phyloP scores from a whole-genome alignment of 352 stramenopile species.

The Pythium sukuiense region DNA sequence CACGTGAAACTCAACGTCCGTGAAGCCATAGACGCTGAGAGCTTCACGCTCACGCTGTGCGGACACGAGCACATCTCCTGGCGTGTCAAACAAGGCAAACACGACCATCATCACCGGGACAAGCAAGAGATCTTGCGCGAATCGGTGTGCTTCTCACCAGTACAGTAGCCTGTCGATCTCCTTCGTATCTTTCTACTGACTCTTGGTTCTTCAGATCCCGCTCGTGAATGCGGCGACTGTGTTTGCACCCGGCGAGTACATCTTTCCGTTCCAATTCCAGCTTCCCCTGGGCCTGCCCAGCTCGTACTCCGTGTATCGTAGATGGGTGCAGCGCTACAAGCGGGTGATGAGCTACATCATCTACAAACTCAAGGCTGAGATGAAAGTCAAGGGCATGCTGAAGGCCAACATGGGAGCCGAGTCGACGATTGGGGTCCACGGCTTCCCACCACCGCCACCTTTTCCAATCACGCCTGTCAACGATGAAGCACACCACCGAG shows the following conservation, averaged over 20 bases:
- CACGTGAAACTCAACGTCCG: conserved; percentile 12
- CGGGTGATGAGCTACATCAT: conserved; percentile 9
- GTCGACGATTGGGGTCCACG: conserved; percentile 13
- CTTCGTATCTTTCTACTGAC: too few species aligned
- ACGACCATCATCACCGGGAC: conserved; percentile 12
- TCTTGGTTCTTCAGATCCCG: conserved; percentile 2
- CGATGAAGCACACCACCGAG: conserved; percentile 3
- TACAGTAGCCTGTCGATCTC: too few species aligned
- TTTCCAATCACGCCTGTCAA: not conserved
- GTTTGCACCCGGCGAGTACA: conserved; percentile 11
- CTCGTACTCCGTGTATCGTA: not conserved
- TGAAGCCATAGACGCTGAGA: conserved; percentile 14
- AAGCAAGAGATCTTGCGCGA: conserved; percentile 10
- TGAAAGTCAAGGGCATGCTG: conserved; percentile 16
- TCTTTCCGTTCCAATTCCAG: conserved; percentile 22
- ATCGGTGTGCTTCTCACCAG: not conserved
- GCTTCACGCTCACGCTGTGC: conserved; percentile 6
- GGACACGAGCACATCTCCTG: conserved; percentile 19
- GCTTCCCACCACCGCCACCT: not conserved
- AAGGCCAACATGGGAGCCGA: conserved; percentile 9
- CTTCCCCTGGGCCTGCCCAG: conserved; percentile 7
- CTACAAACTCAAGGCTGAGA: conserved; percentile 16
- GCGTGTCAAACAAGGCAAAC: conserved; percentile 12
- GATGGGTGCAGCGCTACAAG: not conserved
- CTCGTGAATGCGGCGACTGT: conserved; percentile 1